Evolutionary conservation across 768 basidiomycete species (phyloP).

Genomic region (Hypsizygus marmoreus): DNA sequence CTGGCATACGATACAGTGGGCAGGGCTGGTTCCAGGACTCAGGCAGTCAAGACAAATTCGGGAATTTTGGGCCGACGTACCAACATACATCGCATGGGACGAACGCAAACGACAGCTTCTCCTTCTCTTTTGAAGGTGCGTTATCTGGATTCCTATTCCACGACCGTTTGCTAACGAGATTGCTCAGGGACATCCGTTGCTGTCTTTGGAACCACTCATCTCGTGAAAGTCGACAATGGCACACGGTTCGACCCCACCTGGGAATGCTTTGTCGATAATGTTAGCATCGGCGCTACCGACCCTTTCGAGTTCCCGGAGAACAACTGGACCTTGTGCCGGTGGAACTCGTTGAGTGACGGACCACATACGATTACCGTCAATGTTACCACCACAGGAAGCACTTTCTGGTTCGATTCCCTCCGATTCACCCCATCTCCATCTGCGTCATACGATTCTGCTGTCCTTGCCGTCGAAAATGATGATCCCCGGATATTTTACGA

Average conservation of each 20-base stretch:
- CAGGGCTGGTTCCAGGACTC: constrained; percentile 26
- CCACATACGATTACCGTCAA: constrained; percentile 23
- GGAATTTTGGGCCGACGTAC: constrained; percentile 33
- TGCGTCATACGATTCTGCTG: neutral
- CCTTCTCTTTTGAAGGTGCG: constrained; percentile 32
- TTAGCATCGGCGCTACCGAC: constrained; percentile 1
- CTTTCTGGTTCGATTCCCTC: constrained; percentile 9
- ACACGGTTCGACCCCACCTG: constrained; percentile 18
- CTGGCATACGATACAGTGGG: constrained; percentile 27
- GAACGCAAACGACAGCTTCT: constrained; percentile 23
- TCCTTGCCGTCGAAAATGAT: neutral
- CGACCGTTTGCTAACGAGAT: neutral
- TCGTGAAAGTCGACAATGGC: constrained; percentile 2
- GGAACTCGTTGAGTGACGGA: constrained; percentile 17
- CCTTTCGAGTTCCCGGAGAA: constrained; percentile 10
- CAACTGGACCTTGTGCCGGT: constrained; percentile 21
- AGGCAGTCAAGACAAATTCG: constrained; percentile 25
- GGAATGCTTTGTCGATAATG: constrained; percentile 27
- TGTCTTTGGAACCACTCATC: constrained; percentile 21
- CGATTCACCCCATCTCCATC: neutral
- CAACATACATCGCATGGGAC: constrained; percentile 33
- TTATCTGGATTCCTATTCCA: neutral
- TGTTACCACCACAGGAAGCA: neutral
- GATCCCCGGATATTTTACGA: constrained; percentile 1
- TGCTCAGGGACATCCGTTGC: constrained; percentile 14